Percentiles rank a stretch among this genome's conserved stretches.
These are phyloP conservation scores for Wickerhamomyces sp. DNA, from an alignment of 1,139 yeast genomes.

Conservation along the genomic window DNA sequence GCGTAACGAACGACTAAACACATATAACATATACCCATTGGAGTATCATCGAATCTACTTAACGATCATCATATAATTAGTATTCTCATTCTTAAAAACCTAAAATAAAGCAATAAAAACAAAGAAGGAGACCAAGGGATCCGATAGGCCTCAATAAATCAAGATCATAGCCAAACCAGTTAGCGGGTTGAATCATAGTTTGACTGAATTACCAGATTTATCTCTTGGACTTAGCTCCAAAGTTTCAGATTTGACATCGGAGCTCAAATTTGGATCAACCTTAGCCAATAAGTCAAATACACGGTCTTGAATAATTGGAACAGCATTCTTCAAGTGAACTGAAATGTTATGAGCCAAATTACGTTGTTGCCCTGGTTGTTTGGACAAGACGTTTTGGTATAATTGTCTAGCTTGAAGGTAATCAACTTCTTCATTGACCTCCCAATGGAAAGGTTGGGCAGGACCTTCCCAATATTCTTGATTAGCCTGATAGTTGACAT, in stretches of 20 bases:
- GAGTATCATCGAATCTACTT: too few relatives aligned
- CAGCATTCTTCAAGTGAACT: conserved; percentile 66
- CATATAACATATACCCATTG: too few relatives aligned
- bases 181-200: conserved; percentile 6
- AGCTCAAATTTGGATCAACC: conserved; percentile 65
- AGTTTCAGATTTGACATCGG: conserved; percentile 57
- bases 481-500: conserved; percentile 40
- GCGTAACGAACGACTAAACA: too few relatives aligned
- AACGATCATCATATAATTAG: too few relatives aligned
- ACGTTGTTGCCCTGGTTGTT: conserved; percentile 73
- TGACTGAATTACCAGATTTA: conserved; percentile 11
- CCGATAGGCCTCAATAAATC: not conserved
- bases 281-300: conserved; percentile 73
- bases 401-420: conserved; percentile 60
- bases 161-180: not conserved
- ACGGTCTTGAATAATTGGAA: conserved; percentile 71
- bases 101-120: too few relatives aligned
- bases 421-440: conserved; percentile 61
- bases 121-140: too few relatives aligned
- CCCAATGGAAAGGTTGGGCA: conserved; percentile 88
- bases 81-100: too few relatives aligned
- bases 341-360: conserved; percentile 83
- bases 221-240: conserved; percentile 48
- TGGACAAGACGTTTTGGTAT: conserved; percentile 72
- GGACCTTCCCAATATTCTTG: conserved; percentile 91